Evolutionary conservation across 2,329 filamentous ascomycete species (phyloP).

Genomic region (Pseudopyrenochaeta lycopersici): DNA sequence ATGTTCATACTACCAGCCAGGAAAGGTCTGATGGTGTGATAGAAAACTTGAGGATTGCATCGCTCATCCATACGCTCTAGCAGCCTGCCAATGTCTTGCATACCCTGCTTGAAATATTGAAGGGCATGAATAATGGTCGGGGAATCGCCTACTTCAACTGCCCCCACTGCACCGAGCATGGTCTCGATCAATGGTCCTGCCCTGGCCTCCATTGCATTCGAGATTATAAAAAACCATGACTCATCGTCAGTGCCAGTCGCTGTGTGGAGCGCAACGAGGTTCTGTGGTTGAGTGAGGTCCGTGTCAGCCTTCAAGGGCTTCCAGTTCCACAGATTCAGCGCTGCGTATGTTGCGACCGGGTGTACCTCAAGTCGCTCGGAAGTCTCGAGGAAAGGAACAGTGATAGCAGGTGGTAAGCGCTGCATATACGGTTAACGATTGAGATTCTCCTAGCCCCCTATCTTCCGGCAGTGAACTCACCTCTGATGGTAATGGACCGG

Average conservation of each 20-base stretch:
- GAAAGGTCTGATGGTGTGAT: conserved; percentile 61
- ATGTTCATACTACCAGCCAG: conserved; percentile 64
- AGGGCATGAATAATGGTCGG: conserved; percentile 52
- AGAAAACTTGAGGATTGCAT: conserved; percentile 60
- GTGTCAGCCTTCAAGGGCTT: conserved; percentile 22
- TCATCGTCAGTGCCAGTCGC: conserved; percentile 47
- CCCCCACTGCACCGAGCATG: conserved; percentile 59
- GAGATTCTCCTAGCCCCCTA: background rate
- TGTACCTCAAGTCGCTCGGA: conserved; percentile 44
- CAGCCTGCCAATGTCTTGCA: conserved; percentile 51
- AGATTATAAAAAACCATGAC: conserved; percentile 60
- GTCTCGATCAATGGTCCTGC: conserved; percentile 57
- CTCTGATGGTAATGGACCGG: conserved; percentile 73
- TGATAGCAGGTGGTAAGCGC: conserved; percentile 42
- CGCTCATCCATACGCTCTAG: conserved; percentile 63
- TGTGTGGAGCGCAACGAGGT: conserved; percentile 39
- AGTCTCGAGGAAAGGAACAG: conserved; percentile 38
- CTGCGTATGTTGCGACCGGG: conserved; percentile 46
- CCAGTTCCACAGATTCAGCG: conserved; percentile 48
- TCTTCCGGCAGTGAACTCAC: conserved; percentile 53
- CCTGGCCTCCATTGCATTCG: conserved; percentile 62
- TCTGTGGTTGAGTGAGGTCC: conserved; percentile 40
- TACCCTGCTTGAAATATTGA: conserved; percentile 50
- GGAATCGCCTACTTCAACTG: conserved; percentile 50
- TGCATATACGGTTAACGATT: conserved; percentile 20